Base-by-base conservation (phyloP, 495 filamentous ascomycete genomes). In the Penicillium maclennaniae region DNA sequence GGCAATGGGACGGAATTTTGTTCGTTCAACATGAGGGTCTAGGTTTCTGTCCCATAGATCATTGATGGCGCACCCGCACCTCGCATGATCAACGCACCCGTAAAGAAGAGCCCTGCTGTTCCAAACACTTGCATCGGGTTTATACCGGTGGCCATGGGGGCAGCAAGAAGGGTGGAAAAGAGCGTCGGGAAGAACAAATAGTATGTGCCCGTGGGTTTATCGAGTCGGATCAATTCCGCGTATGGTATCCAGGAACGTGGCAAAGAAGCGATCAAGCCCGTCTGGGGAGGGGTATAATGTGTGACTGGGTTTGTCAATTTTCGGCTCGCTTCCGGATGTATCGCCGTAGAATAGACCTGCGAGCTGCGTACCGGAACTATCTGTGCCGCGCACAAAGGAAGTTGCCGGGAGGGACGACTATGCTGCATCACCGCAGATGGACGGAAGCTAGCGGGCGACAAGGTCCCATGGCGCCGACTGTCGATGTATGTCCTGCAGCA, bases 41-140 rank as follows among this genome's bases (percentile, higher is more conserved):
- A 98, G 81, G 61, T 95, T 87, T 56, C 89, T 84, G 71, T 97
- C 93, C 92, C 90, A 96, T 41, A 97, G 80, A 66, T 98, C 93
- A 70, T 98, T 97, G 74, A 98, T 93, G 28, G 93, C 87, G 71
- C 93, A 98, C 15, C 93, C n/a, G 93, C 93, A 26, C 93, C 91
- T 47, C 93, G 89, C 93, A 98, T 97, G 61, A 97, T 85, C 52
- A 97, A 64, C 2, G 93, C 92, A 38, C 93, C 93, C 8, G 81
- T 72, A 65, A 93, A 85, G 77, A 98, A 98, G 48, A 96, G 83
- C 2, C 83, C 70, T 2, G 79, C 78, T 2, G 88, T 95, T 2
- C 87, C 74, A 25, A 84, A 73, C 4, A 90, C 43, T 76, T 77
- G 54, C 84, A 78, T 8, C 79, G 86, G 27, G 79, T 87, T 6